Evolutionary conservation across 2,329 filamentous ascomycete species (phyloP).

Genomic region (Zymoseptoria passerinii): DNA sequence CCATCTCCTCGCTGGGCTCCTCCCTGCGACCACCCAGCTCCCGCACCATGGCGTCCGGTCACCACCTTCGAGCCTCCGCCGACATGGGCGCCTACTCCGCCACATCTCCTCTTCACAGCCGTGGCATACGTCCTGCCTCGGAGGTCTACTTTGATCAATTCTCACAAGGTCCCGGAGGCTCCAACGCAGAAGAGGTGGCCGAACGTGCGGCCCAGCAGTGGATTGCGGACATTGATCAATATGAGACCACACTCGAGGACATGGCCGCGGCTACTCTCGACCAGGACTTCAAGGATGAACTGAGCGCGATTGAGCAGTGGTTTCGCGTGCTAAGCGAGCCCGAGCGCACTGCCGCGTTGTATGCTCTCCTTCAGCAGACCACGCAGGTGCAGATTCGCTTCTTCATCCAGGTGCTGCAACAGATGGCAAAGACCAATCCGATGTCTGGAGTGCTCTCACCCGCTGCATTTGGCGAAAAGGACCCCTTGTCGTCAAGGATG

Average conservation of each 20-base stretch:
- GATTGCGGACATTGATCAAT: slow-evolving; percentile 98
- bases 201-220: slow-evolving; percentile 96
- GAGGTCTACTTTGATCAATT: slow-evolving; percentile 81
- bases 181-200: slow-evolving; percentile 69
- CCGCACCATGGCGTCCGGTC: slow-evolving; percentile 57
- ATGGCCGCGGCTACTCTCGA: slow-evolving; percentile 98
- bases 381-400: slow-evolving; percentile 98
- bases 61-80: slow-evolving; percentile 87
- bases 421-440: slow-evolving; percentile 97
- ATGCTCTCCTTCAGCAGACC: slow-evolving; percentile 92
- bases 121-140: slow-evolving; percentile 81
- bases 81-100: slow-evolving; percentile 78
- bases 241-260: slow-evolving; percentile 96
- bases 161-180: slow-evolving; percentile 59
- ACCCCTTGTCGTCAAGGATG: slow-evolving; percentile 92
- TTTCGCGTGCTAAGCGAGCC: slow-evolving; percentile 95
- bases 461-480: slow-evolving; percentile 88
- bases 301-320: slow-evolving; percentile 99
- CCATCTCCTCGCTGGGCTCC: slow-evolving; percentile 53
- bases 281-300: slow-evolving; percentile 98
- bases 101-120: slow-evolving; percentile 59
- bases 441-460: slow-evolving; percentile 94
- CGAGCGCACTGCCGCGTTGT: slow-evolving; percentile 88
- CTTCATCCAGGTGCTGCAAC: slow-evolving; percentile 96
- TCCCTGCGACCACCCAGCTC: slow-evolving; percentile 60